phyloP scores from a whole-genome alignment of 345 rosid genomes.

The Excoecaria agallocha region DNA sequence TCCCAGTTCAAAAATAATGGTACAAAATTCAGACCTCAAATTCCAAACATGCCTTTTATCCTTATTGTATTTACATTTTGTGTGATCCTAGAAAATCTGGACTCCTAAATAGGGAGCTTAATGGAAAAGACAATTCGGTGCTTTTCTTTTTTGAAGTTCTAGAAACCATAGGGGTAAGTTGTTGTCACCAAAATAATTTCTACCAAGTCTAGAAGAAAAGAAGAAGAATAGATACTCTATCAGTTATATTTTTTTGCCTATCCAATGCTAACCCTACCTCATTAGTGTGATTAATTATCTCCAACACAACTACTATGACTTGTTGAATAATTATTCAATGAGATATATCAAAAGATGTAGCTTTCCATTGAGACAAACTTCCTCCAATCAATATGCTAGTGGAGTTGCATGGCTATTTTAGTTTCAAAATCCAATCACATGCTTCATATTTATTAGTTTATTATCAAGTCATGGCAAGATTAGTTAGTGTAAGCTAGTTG shows the following conservation, averaged over 20 bases:
- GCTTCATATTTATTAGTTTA: background rate
- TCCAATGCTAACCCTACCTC: background rate
- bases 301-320: background rate
- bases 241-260: background rate
- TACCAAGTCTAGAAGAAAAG: background rate
- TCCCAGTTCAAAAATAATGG: too few species aligned
- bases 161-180: too few species aligned
- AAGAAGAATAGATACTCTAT: background rate
- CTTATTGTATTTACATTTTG: too few species aligned
- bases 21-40: too few species aligned
- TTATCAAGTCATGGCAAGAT: background rate
- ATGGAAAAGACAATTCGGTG: background rate
- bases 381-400: background rate
- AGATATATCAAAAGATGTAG: background rate
- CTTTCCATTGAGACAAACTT: background rate
- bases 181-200: background rate
- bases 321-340: background rate
- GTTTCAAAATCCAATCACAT: background rate
- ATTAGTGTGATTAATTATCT: background rate
- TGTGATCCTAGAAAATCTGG: too few species aligned
- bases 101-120: too few species aligned
- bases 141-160: background rate
- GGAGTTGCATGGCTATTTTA: background rate
- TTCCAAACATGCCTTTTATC: too few species aligned
- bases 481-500: background rate